Evolutionary conservation across 352 stramenopile genomes (phyloP), one percentile per base, ranked within the genome.

Genomic region (Globisporangium heterothallicum): DNA sequence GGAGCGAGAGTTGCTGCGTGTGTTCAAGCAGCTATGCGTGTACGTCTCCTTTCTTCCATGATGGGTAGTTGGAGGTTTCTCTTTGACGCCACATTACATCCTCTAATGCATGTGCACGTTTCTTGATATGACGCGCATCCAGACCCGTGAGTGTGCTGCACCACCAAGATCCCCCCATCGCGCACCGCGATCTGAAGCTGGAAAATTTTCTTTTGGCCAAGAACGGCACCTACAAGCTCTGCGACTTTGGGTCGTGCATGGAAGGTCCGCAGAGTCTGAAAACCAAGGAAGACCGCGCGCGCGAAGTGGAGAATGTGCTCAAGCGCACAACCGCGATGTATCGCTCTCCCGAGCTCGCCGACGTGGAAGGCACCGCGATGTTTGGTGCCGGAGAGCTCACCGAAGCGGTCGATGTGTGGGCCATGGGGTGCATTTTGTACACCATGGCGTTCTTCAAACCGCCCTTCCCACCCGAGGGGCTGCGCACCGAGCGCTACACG

Each of bases 241-340:
- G 92, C 55, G 92, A 98, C 73, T 98, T 98, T 73, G 95, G 92
- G 42, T 98, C 81, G 49, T 93, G 81, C 58, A 83, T 94, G 22
- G 80, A 95, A 48, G 76, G 82, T 14, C 61, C 78, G 1, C 74
- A 90, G 51, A 78, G 67, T 12, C 75, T 95, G 24, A 67, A 72
- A 56, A 97, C 84, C 42, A 92, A 94, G 35, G 70, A 87, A 45
- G 88, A 96, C 30, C 72, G 92, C 22, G 61, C 70, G 4, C 70
- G 82, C n/a, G 88, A 96, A 54, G 86, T 96, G 52, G 96, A 98
- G 55, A 74, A 97, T 24, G 94, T 99, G 46, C 73, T 94, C 63
- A 98, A 97, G 65, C 96, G 92, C 42, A 99, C 95, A 6, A 99
- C 95, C 0, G 95, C 96, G 52, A 98, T 98, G 92, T 99, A 98